Evolutionary conservation across 306 rosid genomes (phyloP).

Genomic region (Carpinus viminea): DNA sequence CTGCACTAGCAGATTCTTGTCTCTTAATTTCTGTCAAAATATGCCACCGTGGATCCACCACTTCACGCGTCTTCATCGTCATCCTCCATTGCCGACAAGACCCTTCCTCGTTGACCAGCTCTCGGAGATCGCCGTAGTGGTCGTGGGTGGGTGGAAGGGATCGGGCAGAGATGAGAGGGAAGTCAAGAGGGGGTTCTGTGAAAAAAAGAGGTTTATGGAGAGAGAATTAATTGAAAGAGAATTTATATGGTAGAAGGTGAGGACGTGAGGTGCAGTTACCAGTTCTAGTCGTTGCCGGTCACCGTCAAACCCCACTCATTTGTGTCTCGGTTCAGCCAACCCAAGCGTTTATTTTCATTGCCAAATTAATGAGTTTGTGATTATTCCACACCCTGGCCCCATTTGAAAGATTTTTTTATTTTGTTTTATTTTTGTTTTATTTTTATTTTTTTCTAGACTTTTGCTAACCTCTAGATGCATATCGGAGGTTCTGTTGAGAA

Average conservation of each 20-base stretch:
- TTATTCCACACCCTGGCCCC: background rate
- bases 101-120: background rate
- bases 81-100: background rate
- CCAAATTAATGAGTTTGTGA: background rate
- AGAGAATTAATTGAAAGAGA: background rate
- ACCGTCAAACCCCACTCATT: background rate
- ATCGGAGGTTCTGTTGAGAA: no score
- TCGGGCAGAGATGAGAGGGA: background rate
- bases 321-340: conserved; percentile 13
- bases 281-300: conserved; percentile 12
- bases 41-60: background rate
- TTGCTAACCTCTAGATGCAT: no score
- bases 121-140: background rate
- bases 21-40: background rate
- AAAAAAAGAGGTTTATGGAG: background rate
- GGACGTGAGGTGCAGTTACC: background rate
- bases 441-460: no score
- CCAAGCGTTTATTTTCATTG: background rate
- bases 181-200: background rate
- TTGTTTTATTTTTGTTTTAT: no score
- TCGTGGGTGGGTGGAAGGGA: background rate
- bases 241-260: background rate
- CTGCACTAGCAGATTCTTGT: background rate
- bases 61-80: conserved; percentile 6
- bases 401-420: background rate